Evolutionary conservation across 108 stramenopile species (phyloP).

Genomic region (Cyclotella choctawhatcheeana): DNA sequence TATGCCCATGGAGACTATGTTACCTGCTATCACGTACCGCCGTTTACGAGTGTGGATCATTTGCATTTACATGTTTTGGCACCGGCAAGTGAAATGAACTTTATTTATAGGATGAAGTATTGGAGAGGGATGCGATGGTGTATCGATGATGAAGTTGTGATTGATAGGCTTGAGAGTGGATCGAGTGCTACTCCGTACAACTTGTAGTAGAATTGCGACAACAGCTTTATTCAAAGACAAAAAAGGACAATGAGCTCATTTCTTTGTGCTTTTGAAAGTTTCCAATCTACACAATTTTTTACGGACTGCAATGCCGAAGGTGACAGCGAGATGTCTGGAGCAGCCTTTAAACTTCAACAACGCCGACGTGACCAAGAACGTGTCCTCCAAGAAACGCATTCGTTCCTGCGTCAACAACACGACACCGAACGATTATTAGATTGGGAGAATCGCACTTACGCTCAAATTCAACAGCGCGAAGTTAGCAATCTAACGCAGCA

Average conservation of each 20-base stretch:
- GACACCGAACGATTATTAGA: constrained; percentile 29
- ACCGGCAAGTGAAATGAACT: constrained; percentile 62
- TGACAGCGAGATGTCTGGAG: constrained; percentile 18
- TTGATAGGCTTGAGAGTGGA: constrained; percentile 43
- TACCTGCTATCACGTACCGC: constrained; percentile 74
- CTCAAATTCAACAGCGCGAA: constrained; percentile 33
- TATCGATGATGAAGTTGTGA: constrained; percentile 39
- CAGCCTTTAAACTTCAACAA: constrained; percentile 31
- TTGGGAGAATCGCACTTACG: constrained; percentile 40
- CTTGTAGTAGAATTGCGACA: no score
- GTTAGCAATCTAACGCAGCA: constrained; percentile 12
- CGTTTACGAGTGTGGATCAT: constrained; percentile 74
- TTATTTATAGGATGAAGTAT: constrained; percentile 55
- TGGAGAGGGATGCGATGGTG: constrained; percentile 59
- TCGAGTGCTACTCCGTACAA: constrained; percentile 23
- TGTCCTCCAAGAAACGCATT: constrained; percentile 37
- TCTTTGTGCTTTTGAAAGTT: no score
- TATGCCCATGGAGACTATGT: constrained; percentile 55
- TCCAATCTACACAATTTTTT: no score
- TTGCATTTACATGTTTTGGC: constrained; percentile 84
- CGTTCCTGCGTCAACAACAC: constrained; percentile 35
- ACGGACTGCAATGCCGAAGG: no score
- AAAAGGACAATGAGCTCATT: no score
- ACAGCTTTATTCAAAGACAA: no score
- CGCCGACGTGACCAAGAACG: constrained; percentile 43